Base-by-base conservation (phyloP, 345 rosid genomes). In the Eucalyptus leucophloia region DNA sequence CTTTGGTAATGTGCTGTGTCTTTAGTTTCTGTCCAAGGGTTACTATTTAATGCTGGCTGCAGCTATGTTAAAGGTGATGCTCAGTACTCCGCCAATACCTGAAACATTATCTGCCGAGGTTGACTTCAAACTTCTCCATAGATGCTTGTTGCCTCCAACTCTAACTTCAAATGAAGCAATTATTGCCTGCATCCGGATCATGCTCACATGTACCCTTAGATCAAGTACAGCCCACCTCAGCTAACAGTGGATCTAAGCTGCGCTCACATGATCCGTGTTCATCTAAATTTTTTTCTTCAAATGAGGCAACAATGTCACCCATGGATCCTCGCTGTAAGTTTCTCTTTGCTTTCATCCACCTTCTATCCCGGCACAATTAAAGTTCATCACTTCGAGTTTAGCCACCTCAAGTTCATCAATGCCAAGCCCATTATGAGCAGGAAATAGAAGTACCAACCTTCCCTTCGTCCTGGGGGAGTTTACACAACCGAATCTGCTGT, bases 51-150 rank as follows among this genome's bases (percentile, higher is more conserved):
- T 90, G 90, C 94, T 96, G 99, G 98, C 97, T 90, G 98, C 98
- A 87, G 98, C 99, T 24, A 94, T 98, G 99, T 98, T 98, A 92
- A 95, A 95, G 92, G 98, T 95, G 80, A 88, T 97, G 95, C 95
- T 62, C 92, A 96, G 97, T 90, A 97, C 94, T 34, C 99, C 98
- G 87, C 92, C 95, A 14, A 91, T 96, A 87, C 99, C 99, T 4
- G 97, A 94, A 90, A 92, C 92, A 87, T 91, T 98, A 91, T 98
- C 97, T 90, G 87, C 1, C 2, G 96, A 96, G 89, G 98, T 16
- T 67, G 40, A 67, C 80, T 67, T 67, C 80, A 44, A 67, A 67
- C 80, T 67, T 67, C 42, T 67, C 80, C 80, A 32, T 32, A 32
- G 80, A 8, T 67, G 40, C 4, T n/a, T 67, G 80, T 32, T 32